Evolutionary conservation across 2,329 filamentous ascomycete species (phyloP).

Genomic region (Aspergillus sp.): DNA sequence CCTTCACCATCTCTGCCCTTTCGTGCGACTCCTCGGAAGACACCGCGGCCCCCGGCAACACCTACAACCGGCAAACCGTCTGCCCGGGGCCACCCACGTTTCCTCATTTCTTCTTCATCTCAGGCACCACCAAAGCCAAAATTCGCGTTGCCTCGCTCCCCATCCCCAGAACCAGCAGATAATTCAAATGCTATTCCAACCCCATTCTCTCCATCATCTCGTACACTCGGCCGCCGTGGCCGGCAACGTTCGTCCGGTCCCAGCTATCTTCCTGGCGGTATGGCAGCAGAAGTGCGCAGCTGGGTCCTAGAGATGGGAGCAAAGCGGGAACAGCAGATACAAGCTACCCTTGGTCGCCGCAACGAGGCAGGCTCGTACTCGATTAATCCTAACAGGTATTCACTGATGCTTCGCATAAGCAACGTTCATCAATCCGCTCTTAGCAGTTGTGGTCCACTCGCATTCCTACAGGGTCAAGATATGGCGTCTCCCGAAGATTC

Average conservation of each 20-base stretch:
- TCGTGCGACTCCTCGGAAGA: conserved; percentile 7
- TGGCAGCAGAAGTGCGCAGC: conserved; percentile 42
- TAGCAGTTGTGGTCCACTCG: conserved; percentile 26
- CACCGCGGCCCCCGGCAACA: conserved; percentile 13
- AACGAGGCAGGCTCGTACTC: not conserved
- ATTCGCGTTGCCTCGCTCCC: conserved; percentile 40
- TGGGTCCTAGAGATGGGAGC: conserved; percentile 42
- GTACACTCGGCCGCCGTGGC: conserved; percentile 31
- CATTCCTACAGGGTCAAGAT: conserved; percentile 20
- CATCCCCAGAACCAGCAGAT: conserved; percentile 26
- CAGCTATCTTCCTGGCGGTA: conserved; percentile 37
- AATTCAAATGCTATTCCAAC: conserved; percentile 22
- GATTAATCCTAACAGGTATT: conserved; percentile 15
- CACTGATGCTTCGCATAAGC: conserved; percentile 18
- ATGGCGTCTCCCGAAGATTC: not conserved
- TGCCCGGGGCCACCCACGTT: conserved; percentile 26
- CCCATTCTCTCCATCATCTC: conserved; percentile 38
- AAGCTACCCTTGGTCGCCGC: not conserved
- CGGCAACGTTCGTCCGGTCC: conserved; percentile 21
- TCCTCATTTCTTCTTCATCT: conserved; percentile 29
- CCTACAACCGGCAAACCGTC: conserved; percentile 22
- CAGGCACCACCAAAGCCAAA: conserved; percentile 30
- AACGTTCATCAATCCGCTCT: conserved; percentile 18
- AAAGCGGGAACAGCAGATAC: conserved; percentile 25
- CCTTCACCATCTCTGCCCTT: conserved; percentile 6